phyloP scores from a whole-genome alignment of 2,329 filamentous ascomycete species.

The Colletotrichum tropicale region DNA sequence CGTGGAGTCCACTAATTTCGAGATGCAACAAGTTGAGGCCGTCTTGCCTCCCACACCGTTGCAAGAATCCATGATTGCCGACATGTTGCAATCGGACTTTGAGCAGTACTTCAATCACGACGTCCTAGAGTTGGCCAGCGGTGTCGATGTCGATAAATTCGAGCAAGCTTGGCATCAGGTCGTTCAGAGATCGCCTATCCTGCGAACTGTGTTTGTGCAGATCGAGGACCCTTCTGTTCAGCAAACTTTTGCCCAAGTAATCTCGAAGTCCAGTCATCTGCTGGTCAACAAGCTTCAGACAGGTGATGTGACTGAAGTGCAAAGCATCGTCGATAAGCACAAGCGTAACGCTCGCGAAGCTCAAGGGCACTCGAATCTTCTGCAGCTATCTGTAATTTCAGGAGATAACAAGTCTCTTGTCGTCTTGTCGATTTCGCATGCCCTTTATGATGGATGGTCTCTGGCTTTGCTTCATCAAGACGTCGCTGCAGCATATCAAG shows the following conservation, averaged over 20 bases:
- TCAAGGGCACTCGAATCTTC: slow-evolving; percentile 41
- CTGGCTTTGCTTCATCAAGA: slow-evolving; percentile 75
- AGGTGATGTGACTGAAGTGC: slow-evolving; percentile 35
- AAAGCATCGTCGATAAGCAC: slow-evolving; percentile 38
- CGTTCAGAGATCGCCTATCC: slow-evolving; percentile 66
- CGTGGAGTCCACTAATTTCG: slow-evolving; percentile 35
- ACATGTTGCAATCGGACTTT: slow-evolving; percentile 79
- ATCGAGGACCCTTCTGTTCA: slow-evolving; percentile 65
- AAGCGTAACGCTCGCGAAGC: slow-evolving; percentile 38
- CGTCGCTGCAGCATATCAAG: slow-evolving; percentile 67
- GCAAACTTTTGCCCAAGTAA: slow-evolving; percentile 54
- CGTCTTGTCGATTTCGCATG: slow-evolving; percentile 79
- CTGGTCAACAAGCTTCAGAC: slow-evolving; percentile 28
- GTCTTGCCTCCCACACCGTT: slow-evolving; percentile 80
- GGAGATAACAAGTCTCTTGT: slow-evolving; percentile 43
- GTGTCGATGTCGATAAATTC: slow-evolving; percentile 61
- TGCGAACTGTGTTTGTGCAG: slow-evolving; percentile 76
- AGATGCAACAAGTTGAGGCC: slow-evolving; percentile 51
- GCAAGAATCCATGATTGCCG: slow-evolving; percentile 85
- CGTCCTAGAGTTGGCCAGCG: slow-evolving; percentile 63
- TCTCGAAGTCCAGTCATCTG: slow-evolving; percentile 31
- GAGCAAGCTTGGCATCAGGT: slow-evolving; percentile 66
- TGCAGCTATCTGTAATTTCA: slow-evolving; percentile 53
- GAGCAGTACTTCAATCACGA: slow-evolving; percentile 87
- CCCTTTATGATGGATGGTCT: slow-evolving; percentile 90